phyloP scores from a whole-genome alignment of 768 basidiomycete genomes.

The Mycena rosella region DNA sequence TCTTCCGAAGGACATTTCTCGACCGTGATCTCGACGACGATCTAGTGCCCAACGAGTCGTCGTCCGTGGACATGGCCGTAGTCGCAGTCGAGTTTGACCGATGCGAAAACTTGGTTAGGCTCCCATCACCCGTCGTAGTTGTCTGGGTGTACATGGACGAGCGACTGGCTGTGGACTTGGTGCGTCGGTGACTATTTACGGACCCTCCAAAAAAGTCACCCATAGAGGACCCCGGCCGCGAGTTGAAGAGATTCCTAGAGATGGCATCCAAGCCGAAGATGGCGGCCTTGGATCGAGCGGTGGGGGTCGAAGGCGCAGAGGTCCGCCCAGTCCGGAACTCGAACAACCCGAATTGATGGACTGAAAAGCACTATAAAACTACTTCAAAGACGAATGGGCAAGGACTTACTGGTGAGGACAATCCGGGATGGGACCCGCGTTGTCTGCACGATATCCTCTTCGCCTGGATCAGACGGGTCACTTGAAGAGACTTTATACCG shows the following conservation, averaged over 20 bases:
- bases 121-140: conserved; percentile 72
- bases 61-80: conserved; percentile 60
- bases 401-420: conserved; percentile 81
- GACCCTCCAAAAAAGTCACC: conserved; percentile 84
- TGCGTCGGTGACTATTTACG: conserved; percentile 74
- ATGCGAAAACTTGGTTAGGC: conserved; percentile 78
- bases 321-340: conserved; percentile 83
- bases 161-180: conserved; percentile 78
- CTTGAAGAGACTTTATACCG: conserved; percentile 83
- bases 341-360: conserved; percentile 91
- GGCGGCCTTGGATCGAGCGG: conserved; percentile 81
- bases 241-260: conserved; percentile 88
- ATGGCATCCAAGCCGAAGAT: conserved; percentile 93
- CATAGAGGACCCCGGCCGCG: conserved; percentile 75
- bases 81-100: conserved; percentile 77
- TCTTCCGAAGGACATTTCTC: conserved; percentile 55
- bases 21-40: conserved; percentile 60
- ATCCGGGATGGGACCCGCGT: conserved; percentile 80
- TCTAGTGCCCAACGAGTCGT: conserved; percentile 64
- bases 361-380: conserved; percentile 52
- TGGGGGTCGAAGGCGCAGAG: conserved; percentile 89
- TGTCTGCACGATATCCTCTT: conserved; percentile 88
- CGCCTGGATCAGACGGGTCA: conserved; percentile 78
- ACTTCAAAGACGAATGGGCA: not conserved
- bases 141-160: conserved; percentile 82